Evolutionary conservation across 2,329 filamentous ascomycete species (phyloP), one percentile per base, ranked within the genome.

Genomic region (Diplodia sapinea): DNA sequence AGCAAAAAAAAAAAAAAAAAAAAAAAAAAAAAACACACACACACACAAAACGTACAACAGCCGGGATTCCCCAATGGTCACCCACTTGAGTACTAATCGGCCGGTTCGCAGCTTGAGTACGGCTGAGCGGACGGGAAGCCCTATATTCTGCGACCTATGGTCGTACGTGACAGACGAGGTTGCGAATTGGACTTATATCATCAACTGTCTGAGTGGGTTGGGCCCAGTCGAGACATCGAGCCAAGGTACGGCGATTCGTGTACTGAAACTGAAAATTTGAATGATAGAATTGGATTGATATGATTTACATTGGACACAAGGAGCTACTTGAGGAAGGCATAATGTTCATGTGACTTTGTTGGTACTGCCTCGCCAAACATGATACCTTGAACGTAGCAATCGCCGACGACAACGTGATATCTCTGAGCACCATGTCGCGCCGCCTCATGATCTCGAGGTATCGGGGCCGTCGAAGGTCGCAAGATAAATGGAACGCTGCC

Each of bases 311-410:
- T 29, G n/a, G 8, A 23, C n/a, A 8, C 15, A 12, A 51, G 5
- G 7, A 17, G 43, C 11, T 61, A 61, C 29, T 20, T 62, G 26
- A 62, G 31, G 26, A 33, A 62, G 0, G 50, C 47, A 4, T 2
- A 3, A 23, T 51, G 7, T 13, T 7, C 15, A n/a, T 12, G 29
- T 9, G 26, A 11, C 12, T 7, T 5, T 1, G 8, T 13, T 5
- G 31, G 2, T 1, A 36, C 38, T 13, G 40, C 40, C 13, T 62
- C 57, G 8, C 57, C 57, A 9, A 50, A 50, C 57, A 62, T 62
- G 57, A 62, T 62, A 20, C 57, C 57, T 7, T 62, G 40, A 13
- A 62, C 57, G 17, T 62, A 62, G 8, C 57, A 50, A 17, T 62
- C 57, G 7, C 57, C 57, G 8, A 62, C 11, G 4, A 62, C 57